Percentiles rank a stretch among this genome's conserved stretches.
Evolutionary conservation across 257 asterid species (phyloP).

Genomic region (Echium plantagineum): DNA sequence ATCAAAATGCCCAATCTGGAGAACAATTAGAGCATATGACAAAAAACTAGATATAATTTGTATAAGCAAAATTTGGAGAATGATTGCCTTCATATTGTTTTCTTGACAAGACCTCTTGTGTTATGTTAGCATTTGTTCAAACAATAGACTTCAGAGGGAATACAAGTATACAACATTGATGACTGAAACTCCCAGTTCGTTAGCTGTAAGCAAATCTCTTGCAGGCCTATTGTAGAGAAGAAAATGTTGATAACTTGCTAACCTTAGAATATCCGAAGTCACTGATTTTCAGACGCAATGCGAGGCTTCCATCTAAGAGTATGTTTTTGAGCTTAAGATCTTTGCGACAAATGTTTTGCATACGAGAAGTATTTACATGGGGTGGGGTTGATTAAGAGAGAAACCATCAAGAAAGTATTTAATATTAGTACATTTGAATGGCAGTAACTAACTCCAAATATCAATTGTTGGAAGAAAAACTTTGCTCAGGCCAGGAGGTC

Average conservation of each 20-base stretch:
- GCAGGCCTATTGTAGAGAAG: background rate
- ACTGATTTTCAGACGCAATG: constrained; percentile 82
- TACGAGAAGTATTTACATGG: constrained; percentile 3
- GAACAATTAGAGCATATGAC: too few species aligned
- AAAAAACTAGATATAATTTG: too few species aligned
- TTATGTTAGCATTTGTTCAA: constrained; percentile 95
- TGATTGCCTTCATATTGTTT: constrained; percentile 96
- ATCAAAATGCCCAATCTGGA: too few species aligned
- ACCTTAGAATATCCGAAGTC: constrained; percentile 98
- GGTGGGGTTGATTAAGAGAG: constrained; percentile 1
- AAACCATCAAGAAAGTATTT: background rate
- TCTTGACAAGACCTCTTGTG: constrained; percentile 84
- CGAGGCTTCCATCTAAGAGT: constrained; percentile 80
- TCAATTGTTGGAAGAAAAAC: constrained; percentile 91
- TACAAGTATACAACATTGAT: constrained; percentile 71
- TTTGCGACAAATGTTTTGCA: constrained; percentile 88
- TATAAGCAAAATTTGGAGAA: background rate
- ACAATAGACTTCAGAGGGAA: constrained; percentile 93
- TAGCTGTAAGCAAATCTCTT: too few species aligned
- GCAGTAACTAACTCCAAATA: constrained; percentile 86
- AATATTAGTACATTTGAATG: constrained; percentile 50
- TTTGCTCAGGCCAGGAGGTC: too few species aligned
- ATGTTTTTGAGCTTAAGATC: constrained; percentile 91
- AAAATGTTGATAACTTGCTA: background rate
- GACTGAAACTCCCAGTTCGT: constrained; percentile 32